A percentile compares a stretch with the other conserved stretches of the same genome.
Evolutionary conservation across 306 rosid genomes (phyloP).

Genomic region (Lithocarpus polystachyus): DNA sequence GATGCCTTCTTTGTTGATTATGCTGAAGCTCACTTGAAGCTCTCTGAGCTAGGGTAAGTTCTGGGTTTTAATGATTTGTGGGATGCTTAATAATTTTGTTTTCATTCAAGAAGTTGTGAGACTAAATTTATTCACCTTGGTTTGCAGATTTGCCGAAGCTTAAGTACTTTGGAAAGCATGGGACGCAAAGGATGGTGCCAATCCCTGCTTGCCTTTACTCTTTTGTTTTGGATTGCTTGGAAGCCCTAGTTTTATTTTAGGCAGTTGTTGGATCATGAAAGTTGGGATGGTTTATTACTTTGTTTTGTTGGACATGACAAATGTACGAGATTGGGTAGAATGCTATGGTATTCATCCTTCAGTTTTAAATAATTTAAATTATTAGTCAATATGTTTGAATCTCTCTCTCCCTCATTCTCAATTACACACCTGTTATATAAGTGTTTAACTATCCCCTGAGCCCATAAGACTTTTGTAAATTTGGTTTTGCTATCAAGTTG

Average conservation of each 20-base stretch:
- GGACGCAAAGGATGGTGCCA: conserved; percentile 8
- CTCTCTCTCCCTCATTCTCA: background rate
- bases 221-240: background rate
- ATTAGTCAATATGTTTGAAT: background rate
- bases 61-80: background rate
- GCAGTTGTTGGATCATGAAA: too few species aligned
- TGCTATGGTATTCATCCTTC: background rate
- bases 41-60: conserved; percentile 90
- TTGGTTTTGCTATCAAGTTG: background rate
- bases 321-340: conserved; percentile 6
- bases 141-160: conserved; percentile 54
- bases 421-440: background rate
- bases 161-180: conserved; percentile 21
- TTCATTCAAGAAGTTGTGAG: background rate
- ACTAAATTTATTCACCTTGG: background rate
- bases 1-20: conserved; percentile 85
- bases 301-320: conserved; percentile 16
- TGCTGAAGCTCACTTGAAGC: conserved; percentile 68
- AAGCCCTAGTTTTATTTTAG: conserved; percentile 14
- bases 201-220: background rate
- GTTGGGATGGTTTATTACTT: background rate
- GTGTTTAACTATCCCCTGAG: background rate
- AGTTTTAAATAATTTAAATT: conserved; percentile 16
- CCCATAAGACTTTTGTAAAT: background rate
- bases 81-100: background rate